Evolutionary conservation across 805 yeast genomes (phyloP), one percentile per base, ranked within the genome.

Genomic region (Candida bentonensis): DNA sequence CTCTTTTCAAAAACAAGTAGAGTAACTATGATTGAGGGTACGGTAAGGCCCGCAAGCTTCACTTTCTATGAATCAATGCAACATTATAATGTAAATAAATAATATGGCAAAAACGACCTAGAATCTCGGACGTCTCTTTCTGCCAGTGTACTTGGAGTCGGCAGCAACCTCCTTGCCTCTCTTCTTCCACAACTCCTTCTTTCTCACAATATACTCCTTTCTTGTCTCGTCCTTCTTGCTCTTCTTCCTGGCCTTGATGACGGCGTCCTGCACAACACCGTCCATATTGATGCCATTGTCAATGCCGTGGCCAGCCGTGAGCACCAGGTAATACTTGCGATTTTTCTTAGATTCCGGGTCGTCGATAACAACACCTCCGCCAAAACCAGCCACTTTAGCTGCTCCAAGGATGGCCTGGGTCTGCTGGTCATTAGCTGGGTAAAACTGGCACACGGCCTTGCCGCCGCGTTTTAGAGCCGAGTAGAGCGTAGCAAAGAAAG

Each of bases 391-490:
- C 3, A 82, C 79, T 62, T 87, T 89, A 7, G 98, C 97, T 21
- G 95, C 83, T 33, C 72, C 71, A 44, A 84, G 66, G 23, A 92
- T 85, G 41, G 76, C 72, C 47, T 84, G 82, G 7, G 79, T 78
- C 62, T 92, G 97, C 25, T 70, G 73, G 51, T 92, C 96, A 62
- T 87, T 83, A 60, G 78, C 77, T 9, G 98, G 98, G 63, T 92
- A 92, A 60, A 89, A 92, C 63, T 92, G 98, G 20, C 95, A 96
- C 22, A 85, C 96, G 52, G 89, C 94, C 63, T 92, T 92, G 4
- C 98, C 98, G 42, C 98, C 98, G 59, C 95, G 75, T 57, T 76
- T 81, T 62, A 92, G 69, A 27, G 86, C 69, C 0, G 95, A 86
- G 62, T 84, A 92, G 43, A 92, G 67, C 0, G 95, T 79, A 61